phyloP scores from a whole-genome alignment of 495 filamentous ascomycete species.

The Aspergillus bertholletiae region DNA sequence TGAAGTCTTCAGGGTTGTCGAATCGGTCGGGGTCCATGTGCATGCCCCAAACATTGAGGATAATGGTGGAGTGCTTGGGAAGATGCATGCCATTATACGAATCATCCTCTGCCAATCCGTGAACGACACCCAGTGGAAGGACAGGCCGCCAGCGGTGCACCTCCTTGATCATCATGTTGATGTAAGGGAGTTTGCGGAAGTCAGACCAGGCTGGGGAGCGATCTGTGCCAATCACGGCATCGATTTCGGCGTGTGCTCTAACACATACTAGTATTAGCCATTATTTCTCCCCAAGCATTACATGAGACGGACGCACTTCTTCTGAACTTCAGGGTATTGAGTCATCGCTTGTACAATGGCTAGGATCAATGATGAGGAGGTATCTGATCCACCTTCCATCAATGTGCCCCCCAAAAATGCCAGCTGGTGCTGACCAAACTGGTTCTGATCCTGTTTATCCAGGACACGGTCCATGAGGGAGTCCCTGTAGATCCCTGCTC shows the following conservation, averaged over 20 bases:
- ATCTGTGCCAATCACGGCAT: constrained; percentile 5
- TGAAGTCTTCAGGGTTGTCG: constrained; percentile 32
- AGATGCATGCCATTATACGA: constrained; percentile 50
- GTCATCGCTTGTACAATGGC: constrained; percentile 43
- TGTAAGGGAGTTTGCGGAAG: constrained; percentile 37
- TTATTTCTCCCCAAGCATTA: too few species aligned
- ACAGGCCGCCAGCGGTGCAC: constrained; percentile 56
- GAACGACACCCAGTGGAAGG: constrained; percentile 47
- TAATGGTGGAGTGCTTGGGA: constrained; percentile 28
- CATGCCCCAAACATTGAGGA: constrained; percentile 37
- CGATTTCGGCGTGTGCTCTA: constrained; percentile 16
- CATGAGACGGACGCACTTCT: too few species aligned
- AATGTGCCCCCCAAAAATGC: constrained; percentile 41
- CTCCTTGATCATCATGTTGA: constrained; percentile 58
- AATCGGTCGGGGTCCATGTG: constrained; percentile 35
- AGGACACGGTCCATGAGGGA: constrained; percentile 33
- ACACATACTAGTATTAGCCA: too few species aligned
- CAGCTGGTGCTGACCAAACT: constrained; percentile 32
- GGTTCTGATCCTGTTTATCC: constrained; percentile 25
- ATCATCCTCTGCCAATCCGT: constrained; percentile 48
- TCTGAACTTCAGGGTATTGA: constrained; percentile 40
- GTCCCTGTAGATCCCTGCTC: constrained; percentile 25
- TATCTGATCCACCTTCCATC: constrained; percentile 43
- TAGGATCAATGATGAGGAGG: constrained; percentile 33
- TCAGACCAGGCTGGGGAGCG: constrained; percentile 45